Evolutionary conservation across 208 protist genomes (phyloP).

Genomic region (Acanthamoeba lenticulata): DNA sequence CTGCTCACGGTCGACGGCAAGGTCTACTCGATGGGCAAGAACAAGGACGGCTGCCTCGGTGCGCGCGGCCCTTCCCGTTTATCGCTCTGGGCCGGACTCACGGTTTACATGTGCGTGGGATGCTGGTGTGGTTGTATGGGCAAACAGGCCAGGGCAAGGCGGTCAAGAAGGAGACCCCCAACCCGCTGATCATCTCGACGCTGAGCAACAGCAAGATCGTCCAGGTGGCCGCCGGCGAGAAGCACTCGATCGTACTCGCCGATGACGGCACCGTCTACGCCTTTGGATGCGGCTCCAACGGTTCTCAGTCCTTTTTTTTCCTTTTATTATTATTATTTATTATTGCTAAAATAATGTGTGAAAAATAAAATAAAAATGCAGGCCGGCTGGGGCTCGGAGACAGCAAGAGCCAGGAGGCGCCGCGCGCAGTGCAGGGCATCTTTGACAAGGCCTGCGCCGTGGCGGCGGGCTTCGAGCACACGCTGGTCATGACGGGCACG

Average conservation of each 20-base stretch:
- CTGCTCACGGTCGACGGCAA: slow-evolving; percentile 26
- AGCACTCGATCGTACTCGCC: slow-evolving; percentile 19
- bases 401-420: slow-evolving; percentile 1
- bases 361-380: neutral
- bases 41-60: slow-evolving; percentile 49
- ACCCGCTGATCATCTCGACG: neutral
- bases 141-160: slow-evolving; percentile 10
- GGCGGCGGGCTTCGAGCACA: slow-evolving; percentile 8
- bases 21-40: slow-evolving; percentile 52
- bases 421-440: slow-evolving; percentile 17
- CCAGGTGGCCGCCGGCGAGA: slow-evolving; percentile 13
- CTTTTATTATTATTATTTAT: neutral
- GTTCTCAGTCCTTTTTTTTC: no score
- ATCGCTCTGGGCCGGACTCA: neutral
- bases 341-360: neutral
- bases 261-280: neutral
- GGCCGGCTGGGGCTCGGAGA: neutral
- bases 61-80: neutral
- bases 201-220: neutral
- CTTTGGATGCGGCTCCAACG: slow-evolving; percentile 17
- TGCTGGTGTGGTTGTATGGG: no score
- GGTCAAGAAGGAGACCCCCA: slow-evolving; percentile 3
- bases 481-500: neutral
- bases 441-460: slow-evolving; percentile 14
- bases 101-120: neutral